Percentiles rank a stretch among this genome's conserved stretches.
Conservation (phyloP, 2,329 filamentous ascomycete genomes). For the Lecanosticta acicola region DNA sequence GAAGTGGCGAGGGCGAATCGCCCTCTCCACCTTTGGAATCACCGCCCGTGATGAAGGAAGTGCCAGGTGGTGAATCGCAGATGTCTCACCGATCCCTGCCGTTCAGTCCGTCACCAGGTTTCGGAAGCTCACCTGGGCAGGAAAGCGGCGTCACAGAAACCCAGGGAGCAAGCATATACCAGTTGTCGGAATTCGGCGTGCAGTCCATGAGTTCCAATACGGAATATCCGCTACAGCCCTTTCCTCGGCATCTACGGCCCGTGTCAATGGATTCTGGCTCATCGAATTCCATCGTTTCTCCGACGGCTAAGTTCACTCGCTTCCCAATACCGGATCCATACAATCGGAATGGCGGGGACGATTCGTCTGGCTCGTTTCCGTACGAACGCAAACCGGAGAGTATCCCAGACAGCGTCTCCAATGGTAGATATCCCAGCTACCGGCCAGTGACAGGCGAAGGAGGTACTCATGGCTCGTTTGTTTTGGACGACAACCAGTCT, state of each 20-base stretch:
- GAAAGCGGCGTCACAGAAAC: slow-evolving; percentile 22
- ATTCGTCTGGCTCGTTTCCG: slow-evolving; percentile 16
- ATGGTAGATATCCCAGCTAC: slow-evolving; percentile 15
- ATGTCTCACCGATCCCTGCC: slow-evolving; percentile 14
- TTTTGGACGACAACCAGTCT: slow-evolving; percentile 50
- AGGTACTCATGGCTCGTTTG: slow-evolving; percentile 39
- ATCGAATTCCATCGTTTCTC: slow-evolving; percentile 17
- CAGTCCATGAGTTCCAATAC: slow-evolving; percentile 7
- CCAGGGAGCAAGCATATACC: slow-evolving; percentile 33
- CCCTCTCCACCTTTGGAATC: slow-evolving; percentile 1
- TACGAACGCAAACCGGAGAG: slow-evolving; percentile 17
- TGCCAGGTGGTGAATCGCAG: slow-evolving; percentile 12
- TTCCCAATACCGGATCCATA: slow-evolving; percentile 18
- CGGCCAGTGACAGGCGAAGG: slow-evolving; percentile 13
- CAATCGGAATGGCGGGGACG: slow-evolving; percentile 8
- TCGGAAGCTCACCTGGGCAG: background rate
- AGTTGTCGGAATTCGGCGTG: slow-evolving; percentile 21
- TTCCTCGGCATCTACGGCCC: background rate
- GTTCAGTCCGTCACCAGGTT: slow-evolving; percentile 4
- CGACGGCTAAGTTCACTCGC: slow-evolving; percentile 8
- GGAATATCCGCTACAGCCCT: slow-evolving; percentile 3
- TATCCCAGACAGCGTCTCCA: slow-evolving; percentile 13
- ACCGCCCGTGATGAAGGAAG: slow-evolving; percentile 10
- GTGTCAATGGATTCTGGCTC: slow-evolving; percentile 1
- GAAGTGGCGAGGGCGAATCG: background rate